Conservation (phyloP, 257 asterid genomes). For the Nicotiana paniculata region DNA sequence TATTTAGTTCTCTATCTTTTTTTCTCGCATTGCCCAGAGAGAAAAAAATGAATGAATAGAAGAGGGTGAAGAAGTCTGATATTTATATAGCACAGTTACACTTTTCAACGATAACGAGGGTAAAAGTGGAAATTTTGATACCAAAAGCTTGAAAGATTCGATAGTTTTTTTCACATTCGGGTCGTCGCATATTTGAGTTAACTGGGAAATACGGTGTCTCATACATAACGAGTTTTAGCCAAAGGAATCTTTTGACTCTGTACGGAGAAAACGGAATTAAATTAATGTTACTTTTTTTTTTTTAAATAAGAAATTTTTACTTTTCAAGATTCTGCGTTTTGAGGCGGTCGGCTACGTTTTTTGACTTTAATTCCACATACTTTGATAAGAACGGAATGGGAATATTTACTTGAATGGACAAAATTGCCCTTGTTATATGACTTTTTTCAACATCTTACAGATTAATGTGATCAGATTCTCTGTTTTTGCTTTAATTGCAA, state of each 20-base stretch:
- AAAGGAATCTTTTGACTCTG: not conserved
- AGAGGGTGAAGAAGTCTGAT: not conserved
- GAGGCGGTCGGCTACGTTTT: conserved; percentile 4
- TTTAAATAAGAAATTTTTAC: not conserved
- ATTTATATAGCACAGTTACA: conserved; percentile 28
- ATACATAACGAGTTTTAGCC: not conserved
- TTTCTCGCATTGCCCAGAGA: conserved; percentile 6
- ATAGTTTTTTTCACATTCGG: conserved; percentile 29
- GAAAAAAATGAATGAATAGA: conserved; percentile 14
- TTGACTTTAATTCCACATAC: not conserved
- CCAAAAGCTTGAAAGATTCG: conserved; percentile 20
- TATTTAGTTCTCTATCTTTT: not conserved
- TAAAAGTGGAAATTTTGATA: conserved; percentile 8
- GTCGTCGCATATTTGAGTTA: conserved; percentile 34
- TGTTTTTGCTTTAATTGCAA: conserved; percentile 2
- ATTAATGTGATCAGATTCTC: not conserved
- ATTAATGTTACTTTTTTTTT: not conserved
- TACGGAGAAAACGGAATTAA: not conserved
- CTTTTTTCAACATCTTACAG: conserved; percentile 13
- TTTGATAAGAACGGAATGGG: not conserved
- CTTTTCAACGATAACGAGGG: conserved; percentile 16
- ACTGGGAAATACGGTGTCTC: not conserved
- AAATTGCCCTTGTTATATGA: not conserved
- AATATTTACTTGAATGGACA: not conserved
- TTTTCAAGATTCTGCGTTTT: conserved; percentile 12